phyloP scores from a whole-genome alignment of 2,329 filamentous ascomycete genomes.

The Fusarium austroafricanum region DNA sequence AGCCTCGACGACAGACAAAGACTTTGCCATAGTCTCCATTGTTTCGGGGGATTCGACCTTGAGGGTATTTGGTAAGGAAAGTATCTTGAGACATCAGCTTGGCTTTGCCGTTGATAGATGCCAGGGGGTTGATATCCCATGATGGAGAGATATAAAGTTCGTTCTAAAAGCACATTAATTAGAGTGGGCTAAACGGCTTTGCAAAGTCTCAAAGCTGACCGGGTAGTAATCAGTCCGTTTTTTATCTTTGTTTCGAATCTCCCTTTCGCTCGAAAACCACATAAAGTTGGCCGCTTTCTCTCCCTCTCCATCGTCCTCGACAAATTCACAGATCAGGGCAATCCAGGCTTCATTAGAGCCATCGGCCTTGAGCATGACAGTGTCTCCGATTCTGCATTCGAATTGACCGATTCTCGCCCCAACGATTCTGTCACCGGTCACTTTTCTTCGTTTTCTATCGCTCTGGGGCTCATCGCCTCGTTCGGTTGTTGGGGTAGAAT shows the following conservation, averaged over 20 bases:
- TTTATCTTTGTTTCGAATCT: constrained; percentile 85
- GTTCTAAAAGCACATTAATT: constrained; percentile 63
- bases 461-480: constrained; percentile 44
- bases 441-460: constrained; percentile 53
- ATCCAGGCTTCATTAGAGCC: constrained; percentile 91
- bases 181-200: not conserved
- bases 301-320: constrained; percentile 72
- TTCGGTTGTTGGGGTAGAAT: constrained; percentile 48
- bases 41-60: constrained; percentile 77
- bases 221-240: constrained; percentile 83
- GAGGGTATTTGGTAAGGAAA: constrained; percentile 78
- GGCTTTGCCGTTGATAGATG: constrained; percentile 91
- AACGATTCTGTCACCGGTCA: constrained; percentile 67
- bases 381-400: constrained; percentile 83
- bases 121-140: constrained; percentile 87
- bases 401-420: constrained; percentile 87
- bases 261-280: constrained; percentile 95
- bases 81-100: constrained; percentile 77
- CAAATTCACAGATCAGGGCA: constrained; percentile 86
- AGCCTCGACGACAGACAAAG: constrained; percentile 90
- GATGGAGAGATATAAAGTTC: constrained; percentile 92
- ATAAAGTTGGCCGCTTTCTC: constrained; percentile 88
- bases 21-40: constrained; percentile 83
- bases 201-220: constrained; percentile 54
- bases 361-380: constrained; percentile 87